Evolutionary conservation across 192 early-diverging fungal species (phyloP), one percentile per base, ranked within the genome.

Genomic region (Linnemannia schmuckeri): DNA sequence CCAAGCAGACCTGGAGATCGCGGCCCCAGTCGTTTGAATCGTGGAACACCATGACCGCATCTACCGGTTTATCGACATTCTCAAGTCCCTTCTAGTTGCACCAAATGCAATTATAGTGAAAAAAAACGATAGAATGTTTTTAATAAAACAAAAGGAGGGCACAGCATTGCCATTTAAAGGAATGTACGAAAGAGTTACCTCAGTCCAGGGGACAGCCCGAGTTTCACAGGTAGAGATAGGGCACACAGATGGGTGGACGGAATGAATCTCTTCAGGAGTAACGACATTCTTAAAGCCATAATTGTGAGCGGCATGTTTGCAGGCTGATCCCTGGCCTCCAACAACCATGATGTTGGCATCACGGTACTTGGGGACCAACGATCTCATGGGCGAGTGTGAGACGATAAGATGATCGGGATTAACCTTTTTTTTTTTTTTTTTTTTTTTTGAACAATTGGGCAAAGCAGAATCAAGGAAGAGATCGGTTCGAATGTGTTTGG

Each of bases 1-100:
- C 97, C 72, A 93, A 89, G 57, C 91, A 92, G 1, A 97, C 88
- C 85, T 98, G 97, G 74, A 97, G 82, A 79, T 97, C 97, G 52
- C 95, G 93, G 41, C 97, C 97, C 96, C 92, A 98, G 81, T 98
- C 94, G 30, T 89, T 88, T 44, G 96, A 95, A 82, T 98, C 97
- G 86, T 98, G 95, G 88, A 97, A 96, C 75, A 96, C 89, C 94
- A 98, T 92, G 0, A 96, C 90, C 0, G 93, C 94, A 46, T 93
- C 89, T 75, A 97, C 93, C 37, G 91, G 91, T 35, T 90, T 87
- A 35, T 83, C 78, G 20, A 92, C 79, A 66, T 91, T 90, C 54
- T 89, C 83, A 38, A 82, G 74, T 7, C 76, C 49, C 76, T 83
- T 70, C 88, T 87, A 73, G 33, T 61, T 22, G 15, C 15, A 10